Evolutionary conservation across 345 rosid species (phyloP).

Genomic region (Ailanthus altissimus): DNA sequence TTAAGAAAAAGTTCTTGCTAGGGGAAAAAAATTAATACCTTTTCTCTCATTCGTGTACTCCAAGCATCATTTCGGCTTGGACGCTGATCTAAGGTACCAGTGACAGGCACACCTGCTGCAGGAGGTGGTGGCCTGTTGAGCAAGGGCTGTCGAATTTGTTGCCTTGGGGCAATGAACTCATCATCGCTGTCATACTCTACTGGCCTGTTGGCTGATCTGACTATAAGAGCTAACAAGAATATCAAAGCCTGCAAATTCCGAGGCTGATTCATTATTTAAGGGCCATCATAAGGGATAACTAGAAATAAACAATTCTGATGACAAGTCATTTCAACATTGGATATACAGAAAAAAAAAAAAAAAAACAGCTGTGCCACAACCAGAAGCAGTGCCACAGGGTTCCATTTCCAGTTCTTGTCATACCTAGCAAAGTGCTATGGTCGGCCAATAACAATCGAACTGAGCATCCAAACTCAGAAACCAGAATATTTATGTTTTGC

Average conservation of each 20-base stretch:
- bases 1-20: background rate
- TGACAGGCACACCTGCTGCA: constrained; percentile 78
- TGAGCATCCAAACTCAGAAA: background rate
- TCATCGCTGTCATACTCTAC: constrained; percentile 94
- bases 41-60: constrained; percentile 98
- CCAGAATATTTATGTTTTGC: background rate
- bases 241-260: constrained; percentile 65
- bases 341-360: background rate
- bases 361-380: background rate
- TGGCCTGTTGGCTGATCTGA: constrained; percentile 78
- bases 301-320: background rate
- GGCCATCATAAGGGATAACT: background rate
- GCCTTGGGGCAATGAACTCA: constrained; percentile 71
- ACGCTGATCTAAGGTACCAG: constrained; percentile 80
- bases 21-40: constrained; percentile 47
- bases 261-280: constrained; percentile 13
- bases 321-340: background rate
- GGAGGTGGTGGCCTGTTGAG: constrained; percentile 66
- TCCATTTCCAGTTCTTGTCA: background rate
- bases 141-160: constrained; percentile 85
- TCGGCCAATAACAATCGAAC: background rate
- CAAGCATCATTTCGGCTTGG: constrained; percentile 96
- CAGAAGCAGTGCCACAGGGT: background rate
- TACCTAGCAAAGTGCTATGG: background rate
- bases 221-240: constrained; percentile 79